Evolutionary conservation across 345 rosid genomes (phyloP), one percentile per base, ranked within the genome.

Genomic region (Clausena lansium): DNA sequence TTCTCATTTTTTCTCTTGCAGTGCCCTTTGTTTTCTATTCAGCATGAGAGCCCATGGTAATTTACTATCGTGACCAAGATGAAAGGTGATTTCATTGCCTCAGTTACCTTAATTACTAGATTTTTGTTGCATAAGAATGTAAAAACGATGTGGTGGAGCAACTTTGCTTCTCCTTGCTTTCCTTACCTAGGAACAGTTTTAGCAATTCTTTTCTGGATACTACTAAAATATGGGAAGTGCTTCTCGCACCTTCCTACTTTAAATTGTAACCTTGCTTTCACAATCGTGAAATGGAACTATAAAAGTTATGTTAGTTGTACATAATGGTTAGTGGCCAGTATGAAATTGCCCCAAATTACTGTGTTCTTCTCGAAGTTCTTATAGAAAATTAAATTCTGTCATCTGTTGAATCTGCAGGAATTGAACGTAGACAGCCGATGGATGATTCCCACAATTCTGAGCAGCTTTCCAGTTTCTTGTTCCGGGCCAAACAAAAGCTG

Each of bases 1-100:
- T 35, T 76, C 69, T 75, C 9, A 9, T 69, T 77, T 67, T 76
- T 83, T 63, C 32, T 62, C 27, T 32, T 85, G 76, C 92, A 92
- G 98, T 89, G 83, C 89, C 88, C 24, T 87, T 89, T 80, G 79
- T 88, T 47, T 58, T 79, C 72, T 89, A 84, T 77, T 88, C 89
- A 47, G 75, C 89, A 75, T 91, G 91, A 86, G 75, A 78, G 52
- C 82, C 64, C 22, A 32, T 28, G 47, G 62, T 32, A 76, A 73
- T 68, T 68, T 79, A 45, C 71, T 80, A 64, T n/a, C 17, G 6
- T 73, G 33, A 33, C 77, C 50, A 58, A 67, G 73, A 64, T 73
- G 67, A 64, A 69, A 78, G 83, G 83, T 83, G 71, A 70, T 55
- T 36, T 25, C 45, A 7, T 20, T 25, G 13, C n/a, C 54, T 55